phyloP scores from a whole-genome alignment of 495 filamentous ascomycete species.

The Podospora bellae-mahoneyi region DNA sequence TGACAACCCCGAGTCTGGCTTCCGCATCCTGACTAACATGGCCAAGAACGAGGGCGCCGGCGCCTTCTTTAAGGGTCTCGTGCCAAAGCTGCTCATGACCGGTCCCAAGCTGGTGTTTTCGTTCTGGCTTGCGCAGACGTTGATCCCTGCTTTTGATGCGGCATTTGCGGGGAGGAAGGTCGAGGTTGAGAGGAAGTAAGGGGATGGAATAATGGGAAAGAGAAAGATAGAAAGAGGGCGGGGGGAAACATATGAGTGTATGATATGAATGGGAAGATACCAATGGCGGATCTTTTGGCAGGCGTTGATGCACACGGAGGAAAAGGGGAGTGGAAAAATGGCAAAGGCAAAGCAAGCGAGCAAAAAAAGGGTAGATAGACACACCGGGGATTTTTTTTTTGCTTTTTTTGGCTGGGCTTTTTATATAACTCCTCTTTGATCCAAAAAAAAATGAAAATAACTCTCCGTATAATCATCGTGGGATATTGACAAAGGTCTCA shows the following conservation, averaged over 20 bases:
- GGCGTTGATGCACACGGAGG: background rate
- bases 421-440: background rate
- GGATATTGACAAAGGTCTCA: too few relatives aligned
- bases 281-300: background rate
- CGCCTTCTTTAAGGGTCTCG: slow-evolving; percentile 96
- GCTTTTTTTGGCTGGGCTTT: background rate
- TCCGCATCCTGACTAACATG: slow-evolving; percentile 87
- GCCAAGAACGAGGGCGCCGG: slow-evolving; percentile 76
- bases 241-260: background rate
- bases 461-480: background rate
- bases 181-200: background rate
- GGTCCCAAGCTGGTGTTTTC: slow-evolving; percentile 98
- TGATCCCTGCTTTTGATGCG: slow-evolving; percentile 63
- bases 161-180: slow-evolving; percentile 21
- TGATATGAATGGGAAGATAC: slow-evolving; percentile 1
- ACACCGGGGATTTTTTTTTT: background rate
- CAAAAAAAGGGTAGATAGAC: background rate
- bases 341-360: background rate
- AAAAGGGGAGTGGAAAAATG: background rate
- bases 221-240: background rate
- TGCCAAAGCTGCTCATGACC: slow-evolving; percentile 97
- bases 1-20: slow-evolving; percentile 91
- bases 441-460: background rate
- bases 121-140: slow-evolving; percentile 96
- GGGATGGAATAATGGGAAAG: background rate